Evolutionary conservation across 148 eudicot genomes (phyloP), one percentile per base, ranked within the genome.

Genomic region (Amaranthus hypochondriacus): DNA sequence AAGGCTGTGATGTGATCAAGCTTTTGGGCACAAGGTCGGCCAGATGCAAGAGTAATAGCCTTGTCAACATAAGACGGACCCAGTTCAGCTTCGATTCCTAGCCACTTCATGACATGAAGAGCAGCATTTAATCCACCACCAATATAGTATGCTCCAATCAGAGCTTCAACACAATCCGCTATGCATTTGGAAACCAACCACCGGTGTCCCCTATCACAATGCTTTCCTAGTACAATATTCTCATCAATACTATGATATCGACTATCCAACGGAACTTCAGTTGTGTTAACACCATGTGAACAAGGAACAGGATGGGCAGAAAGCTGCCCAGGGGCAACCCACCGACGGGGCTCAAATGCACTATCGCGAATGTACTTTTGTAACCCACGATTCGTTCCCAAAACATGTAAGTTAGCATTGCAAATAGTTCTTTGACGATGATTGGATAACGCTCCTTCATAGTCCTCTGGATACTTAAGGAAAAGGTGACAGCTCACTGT

Each of bases 91-190:
- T 88, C 87, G 68, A 96, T 68, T 39, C 99, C 92, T 10, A 96
- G 84, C 99, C 99, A 95, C 74, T 84, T 92, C 97, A 95, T 92
- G 66, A 84, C 71, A 48, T 89, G 86, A 62, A 90, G 76, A 63
- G 99, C 88, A 69, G 92, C 99, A 71, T 60, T 55, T 75, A 96
- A 83, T 44, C 99, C 99, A 78, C 99, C 99, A 47, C 79, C 99
- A 49, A 92, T 92, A 76, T 86, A 92, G 83, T 89, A 92, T 15
- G 97, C 99, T 64, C 99, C 99, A 74, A 96, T 87, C 53, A 96
- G 90, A 43, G 97, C 99, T 80, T 96, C 99, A 72, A 90, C 97
- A 74, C 99, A 92, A 73, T 96, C 99, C 48, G 99, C 82, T 67
- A 96, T 78, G 43, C 85, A 85, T 81, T 96, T 96, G 42, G 97